Base-by-base conservation (phyloP, 2,329 filamentous ascomycete species). In the Fonsecaea erecta region DNA sequence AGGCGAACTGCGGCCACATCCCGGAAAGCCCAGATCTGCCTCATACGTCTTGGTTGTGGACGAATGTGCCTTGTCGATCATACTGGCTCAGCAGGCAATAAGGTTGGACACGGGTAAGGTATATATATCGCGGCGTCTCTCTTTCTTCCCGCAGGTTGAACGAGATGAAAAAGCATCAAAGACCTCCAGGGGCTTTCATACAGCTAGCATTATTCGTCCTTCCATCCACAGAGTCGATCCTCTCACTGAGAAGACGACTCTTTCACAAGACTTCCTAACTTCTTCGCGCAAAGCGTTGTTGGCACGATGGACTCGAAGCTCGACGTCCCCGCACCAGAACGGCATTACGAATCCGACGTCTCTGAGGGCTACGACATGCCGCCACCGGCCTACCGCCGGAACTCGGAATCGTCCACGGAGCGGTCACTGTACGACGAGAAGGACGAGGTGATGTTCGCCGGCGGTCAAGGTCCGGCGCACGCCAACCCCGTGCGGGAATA, bases 401-500 rank as follows among this genome's bases (percentile, higher is more conserved):
- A 53, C 32, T 62, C 60, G 21, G 60, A 62, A 28, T 62, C 60
- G 12, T 62, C 60, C 18, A 56, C 60, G 4, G 60, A 62, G 40
- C 34, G 60, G 11, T 62, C 60, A 3, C 30, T 62, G 21, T 62
- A 62, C 16, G 60, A 62, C 37, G 60, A 56, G 24, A 62, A 52
- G 34, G 60, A 62, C 11, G 12, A 46, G 24, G 26, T 52, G 5
- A 5, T 55, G 16, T 55, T 26, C 12, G 34, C 60, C n/a, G n/a
- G 18, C 28, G 8, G 8, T 3, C 28, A 30, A 30, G 16, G 9
- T 34, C 60, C 18, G 12, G 16, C 8, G 35, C 48, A 14, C 37
- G 28, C 28, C 35, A 16, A 2, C 24, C 12, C 1, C 6, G 32
- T 11, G 46, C 52, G 43, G 7, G 60, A 62, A 21, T 62, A 62